phyloP scores from a whole-genome alignment of 208 protist species.

The Herpetomonas tarakana region DNA sequence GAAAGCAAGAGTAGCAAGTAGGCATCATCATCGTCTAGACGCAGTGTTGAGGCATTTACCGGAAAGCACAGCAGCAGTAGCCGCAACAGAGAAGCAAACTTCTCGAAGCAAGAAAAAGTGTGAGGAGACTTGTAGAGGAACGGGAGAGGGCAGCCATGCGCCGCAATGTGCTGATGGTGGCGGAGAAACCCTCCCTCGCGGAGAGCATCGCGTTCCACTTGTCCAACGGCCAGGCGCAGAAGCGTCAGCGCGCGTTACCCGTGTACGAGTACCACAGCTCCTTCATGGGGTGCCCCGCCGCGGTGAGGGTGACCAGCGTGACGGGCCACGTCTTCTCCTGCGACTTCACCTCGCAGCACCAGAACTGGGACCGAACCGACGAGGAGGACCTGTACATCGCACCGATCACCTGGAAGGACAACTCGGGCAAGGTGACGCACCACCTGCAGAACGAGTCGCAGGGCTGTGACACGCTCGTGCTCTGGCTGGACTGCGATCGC shows the following conservation, averaged over 20 bases:
- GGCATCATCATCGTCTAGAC: no score
- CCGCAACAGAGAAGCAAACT: no score
- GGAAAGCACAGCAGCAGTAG: no score
- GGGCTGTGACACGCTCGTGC: conserved; percentile 85
- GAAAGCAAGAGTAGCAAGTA: no score
- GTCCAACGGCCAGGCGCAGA: conserved; percentile 64
- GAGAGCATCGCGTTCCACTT: conserved; percentile 87
- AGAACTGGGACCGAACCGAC: conserved; percentile 86
- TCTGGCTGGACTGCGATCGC: conserved; percentile 96
- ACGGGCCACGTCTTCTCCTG: conserved; percentile 91
- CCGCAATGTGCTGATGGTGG: conserved; percentile 89
- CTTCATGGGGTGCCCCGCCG: conserved; percentile 65
- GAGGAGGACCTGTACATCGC: conserved; percentile 86
- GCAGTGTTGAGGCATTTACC: no score
- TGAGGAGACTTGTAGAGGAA: no score
- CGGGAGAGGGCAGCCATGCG: no score
- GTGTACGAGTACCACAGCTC: conserved; percentile 84
- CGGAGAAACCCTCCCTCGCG: conserved; percentile 93
- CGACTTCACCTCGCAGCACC: conserved; percentile 88
- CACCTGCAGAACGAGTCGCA: conserved; percentile 79
- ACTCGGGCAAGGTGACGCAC: conserved; percentile 76
- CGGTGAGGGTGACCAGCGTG: conserved; percentile 87
- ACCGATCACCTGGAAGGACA: conserved; percentile 81
- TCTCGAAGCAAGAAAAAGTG: no score
- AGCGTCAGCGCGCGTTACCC: conserved; percentile 65